These are phyloP conservation scores for Scalesia atractyloides DNA, from an alignment of 129 eudicot genomes.

Conservation along the genomic window DNA sequence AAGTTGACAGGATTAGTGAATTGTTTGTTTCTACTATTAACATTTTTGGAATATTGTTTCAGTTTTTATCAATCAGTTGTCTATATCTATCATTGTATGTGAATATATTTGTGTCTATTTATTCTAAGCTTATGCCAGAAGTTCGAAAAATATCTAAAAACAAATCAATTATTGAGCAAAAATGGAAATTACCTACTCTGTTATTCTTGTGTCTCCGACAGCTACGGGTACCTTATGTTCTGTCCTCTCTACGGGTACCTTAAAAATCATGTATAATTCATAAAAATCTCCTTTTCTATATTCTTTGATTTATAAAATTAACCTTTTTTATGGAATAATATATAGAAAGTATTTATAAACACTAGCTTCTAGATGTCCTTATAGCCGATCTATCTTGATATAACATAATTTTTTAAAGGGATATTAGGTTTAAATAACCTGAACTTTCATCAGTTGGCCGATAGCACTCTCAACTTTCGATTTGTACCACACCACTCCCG, in stretches of 20 bases:
- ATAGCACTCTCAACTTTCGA: too few relatives aligned
- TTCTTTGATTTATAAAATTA: conserved; percentile 11
- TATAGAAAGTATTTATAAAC: too few relatives aligned
- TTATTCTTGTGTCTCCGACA: conserved; percentile 18
- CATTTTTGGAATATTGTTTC: not conserved
- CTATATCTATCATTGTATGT: not conserved
- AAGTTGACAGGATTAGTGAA: too few relatives aligned
- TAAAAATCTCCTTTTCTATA: too few relatives aligned
- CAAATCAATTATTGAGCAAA: conserved; percentile 1
- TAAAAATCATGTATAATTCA: too few relatives aligned
- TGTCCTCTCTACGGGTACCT: too few relatives aligned
- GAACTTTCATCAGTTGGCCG: too few relatives aligned
- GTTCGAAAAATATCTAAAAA: not conserved
- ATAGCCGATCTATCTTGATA: too few relatives aligned
- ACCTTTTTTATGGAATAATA: not conserved
- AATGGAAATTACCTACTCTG: not conserved
- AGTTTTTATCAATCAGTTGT: not conserved
- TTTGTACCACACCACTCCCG: too few relatives aligned
- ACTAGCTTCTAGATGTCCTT: too few relatives aligned
- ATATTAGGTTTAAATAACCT: too few relatives aligned
- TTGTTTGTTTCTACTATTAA: not conserved
- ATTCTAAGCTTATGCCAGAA: not conserved
- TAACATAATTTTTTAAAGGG: too few relatives aligned
- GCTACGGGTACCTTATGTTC: conserved; percentile 25
- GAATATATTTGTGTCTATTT: conserved; percentile 4